Conservation (phyloP, 345 rosid species). For the Erysimum cheiranthoides region DNA sequence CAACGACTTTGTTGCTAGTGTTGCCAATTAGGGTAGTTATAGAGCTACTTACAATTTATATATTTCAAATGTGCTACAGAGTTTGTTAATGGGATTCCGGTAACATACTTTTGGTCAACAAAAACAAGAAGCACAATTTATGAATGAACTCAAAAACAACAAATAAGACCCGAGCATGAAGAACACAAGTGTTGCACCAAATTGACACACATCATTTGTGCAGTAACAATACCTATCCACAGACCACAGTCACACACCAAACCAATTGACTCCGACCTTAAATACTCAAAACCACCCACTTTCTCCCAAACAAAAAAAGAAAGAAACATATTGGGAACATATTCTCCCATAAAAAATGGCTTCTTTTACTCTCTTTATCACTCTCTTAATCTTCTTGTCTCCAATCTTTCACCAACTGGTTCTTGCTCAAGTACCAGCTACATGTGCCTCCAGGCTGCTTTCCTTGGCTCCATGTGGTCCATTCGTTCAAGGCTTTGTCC, state of each 20-base stretch:
- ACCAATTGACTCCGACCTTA: conserved; percentile 49
- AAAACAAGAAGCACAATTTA: conserved; percentile 25
- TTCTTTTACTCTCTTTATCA: conserved; percentile 36
- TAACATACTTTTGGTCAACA: conserved; percentile 18
- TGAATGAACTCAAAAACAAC: conserved; percentile 12
- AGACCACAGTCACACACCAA: conserved; percentile 52
- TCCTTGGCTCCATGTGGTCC: conserved; percentile 73
- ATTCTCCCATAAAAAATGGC: conserved; percentile 28
- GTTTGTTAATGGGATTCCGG: neutral
- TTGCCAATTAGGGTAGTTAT: too few relatives aligned
- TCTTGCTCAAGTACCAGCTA: conserved; percentile 51
- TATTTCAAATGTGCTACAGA: neutral
- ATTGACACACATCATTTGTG: conserved; percentile 62
- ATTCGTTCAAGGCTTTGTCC: conserved; percentile 67
- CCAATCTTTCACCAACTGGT: conserved; percentile 28
- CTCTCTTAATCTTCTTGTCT: conserved; percentile 45
- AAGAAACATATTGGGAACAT: conserved; percentile 40
- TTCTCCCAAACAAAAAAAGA: conserved; percentile 9
- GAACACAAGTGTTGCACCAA: conserved; percentile 42
- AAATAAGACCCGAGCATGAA: conserved; percentile 43
- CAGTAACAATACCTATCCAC: conserved; percentile 29
- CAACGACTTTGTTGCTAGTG: conserved; percentile 53
- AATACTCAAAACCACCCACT: conserved; percentile 32
- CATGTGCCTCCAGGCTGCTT: conserved; percentile 65
- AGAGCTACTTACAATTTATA: too few relatives aligned